A percentile compares a stretch with the other conserved stretches of the same genome.
Conservation (phyloP, 352 stramenopile species). For the Phytophthora cajani region DNA sequence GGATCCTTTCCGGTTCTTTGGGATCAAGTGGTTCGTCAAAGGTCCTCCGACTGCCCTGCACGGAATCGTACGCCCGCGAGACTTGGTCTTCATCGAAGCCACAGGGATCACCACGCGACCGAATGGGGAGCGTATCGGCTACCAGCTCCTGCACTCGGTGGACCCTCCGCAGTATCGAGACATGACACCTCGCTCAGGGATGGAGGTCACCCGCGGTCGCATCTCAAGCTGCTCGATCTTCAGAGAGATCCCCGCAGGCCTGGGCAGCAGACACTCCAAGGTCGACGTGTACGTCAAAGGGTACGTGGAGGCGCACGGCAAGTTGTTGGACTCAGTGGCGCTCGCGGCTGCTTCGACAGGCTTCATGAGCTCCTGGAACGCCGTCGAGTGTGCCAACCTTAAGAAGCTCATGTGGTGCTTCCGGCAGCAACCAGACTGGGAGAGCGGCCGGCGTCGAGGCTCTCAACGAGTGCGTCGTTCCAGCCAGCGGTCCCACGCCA, state of each 20-base stretch:
- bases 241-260: conserved; percentile 13
- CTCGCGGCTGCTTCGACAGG: conserved; percentile 50
- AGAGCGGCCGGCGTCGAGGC: not conserved
- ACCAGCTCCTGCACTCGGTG: conserved; percentile 43
- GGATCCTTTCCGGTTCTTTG: conserved; percentile 45
- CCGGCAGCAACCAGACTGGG: conserved; percentile 17
- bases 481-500: conserved; percentile 25
- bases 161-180: conserved; percentile 34
- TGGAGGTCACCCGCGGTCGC: conserved; percentile 37
- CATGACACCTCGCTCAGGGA: conserved; percentile 15
- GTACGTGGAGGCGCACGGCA: conserved; percentile 50
- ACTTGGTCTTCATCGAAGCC: conserved; percentile 45
- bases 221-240: conserved; percentile 50
- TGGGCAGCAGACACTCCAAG: conserved; percentile 20
- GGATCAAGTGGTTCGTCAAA: conserved; percentile 46
- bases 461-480: conserved; percentile 5
- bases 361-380: conserved; percentile 57
- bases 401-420: conserved; percentile 59
- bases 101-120: conserved; percentile 39
- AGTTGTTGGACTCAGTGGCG: conserved; percentile 44
- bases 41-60: conserved; percentile 28
- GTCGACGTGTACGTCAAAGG: conserved; percentile 50
- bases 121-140: conserved; percentile 38
- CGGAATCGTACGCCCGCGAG: conserved; percentile 31
- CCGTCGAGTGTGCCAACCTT: conserved; percentile 46